Evolutionary conservation across 441 rosid genomes (phyloP).

Genomic region (Flueggea neowawraea): DNA sequence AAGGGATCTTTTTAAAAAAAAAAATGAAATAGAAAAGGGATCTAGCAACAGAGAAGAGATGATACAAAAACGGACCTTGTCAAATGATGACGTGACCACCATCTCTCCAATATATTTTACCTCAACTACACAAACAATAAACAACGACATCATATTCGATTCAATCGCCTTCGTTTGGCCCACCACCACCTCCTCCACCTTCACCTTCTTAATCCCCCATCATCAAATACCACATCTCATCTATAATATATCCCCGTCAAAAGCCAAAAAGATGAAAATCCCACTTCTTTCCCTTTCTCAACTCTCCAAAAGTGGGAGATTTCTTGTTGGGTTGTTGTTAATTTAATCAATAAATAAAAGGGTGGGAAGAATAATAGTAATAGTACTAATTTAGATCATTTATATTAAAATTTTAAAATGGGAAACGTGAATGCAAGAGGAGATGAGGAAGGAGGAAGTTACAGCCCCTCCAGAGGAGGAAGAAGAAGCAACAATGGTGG

Average conservation of each 20-base stretch:
- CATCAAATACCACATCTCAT: neutral
- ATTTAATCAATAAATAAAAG: neutral
- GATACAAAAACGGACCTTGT: neutral
- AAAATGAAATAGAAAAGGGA: too few species aligned
- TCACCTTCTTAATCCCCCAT: too few species aligned
- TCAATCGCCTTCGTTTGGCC: neutral
- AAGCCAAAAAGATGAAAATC: neutral
- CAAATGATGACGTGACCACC: slow-evolving; percentile 5
- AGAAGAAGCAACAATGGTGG: neutral
- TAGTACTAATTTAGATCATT: neutral
- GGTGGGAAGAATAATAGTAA: neutral
- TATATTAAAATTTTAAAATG: slow-evolving; percentile 32
- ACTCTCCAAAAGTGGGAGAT: neutral
- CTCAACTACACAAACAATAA: too few species aligned
- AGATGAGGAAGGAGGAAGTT: slow-evolving; percentile 75
- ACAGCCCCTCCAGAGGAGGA: slow-evolving; percentile 26
- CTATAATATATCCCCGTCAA: neutral
- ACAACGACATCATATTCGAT: too few species aligned
- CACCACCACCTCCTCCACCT: neutral
- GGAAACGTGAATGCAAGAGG: slow-evolving; percentile 95
- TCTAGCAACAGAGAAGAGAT: too few species aligned
- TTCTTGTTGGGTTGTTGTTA: neutral
- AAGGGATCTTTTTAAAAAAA: too few species aligned
- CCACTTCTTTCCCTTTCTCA: neutral
- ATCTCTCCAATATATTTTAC: neutral